Evolutionary conservation across 768 basidiomycete genomes (phyloP), one percentile per base, ranked within the genome.

Genomic region (Xerocomellus intermedius): DNA sequence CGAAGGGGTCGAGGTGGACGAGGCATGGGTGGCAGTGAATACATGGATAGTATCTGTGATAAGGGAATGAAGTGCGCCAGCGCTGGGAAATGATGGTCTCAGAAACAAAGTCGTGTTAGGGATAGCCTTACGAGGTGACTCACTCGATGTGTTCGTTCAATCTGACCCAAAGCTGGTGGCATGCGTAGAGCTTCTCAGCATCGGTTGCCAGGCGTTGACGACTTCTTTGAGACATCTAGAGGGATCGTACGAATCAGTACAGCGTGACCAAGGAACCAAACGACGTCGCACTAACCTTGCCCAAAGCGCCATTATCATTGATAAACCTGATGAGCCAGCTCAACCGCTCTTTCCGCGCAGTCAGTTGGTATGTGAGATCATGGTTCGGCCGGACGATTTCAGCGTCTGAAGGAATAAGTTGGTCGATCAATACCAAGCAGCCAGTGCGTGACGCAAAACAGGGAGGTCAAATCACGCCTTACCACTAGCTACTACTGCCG

Each of bases 261-360:
- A 38, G 39, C 21, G 10, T 28, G 32, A 28, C 24, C 37, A 26
- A 46, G 21, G 42, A 41, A 28, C 10, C 0, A 12, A 39, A 37
- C 21, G 12, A 55, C 19, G 12, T 26, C 30, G 19, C 21, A 53
- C 73, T 59, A 32, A 89, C 93, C 79, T 90, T 92, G 37, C 75
- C 75, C 35, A 95, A 74, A 6, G 87, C 86, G 0, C 82, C 86
- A 68, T 96, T 96, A 49, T 91, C 86, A 42, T 93, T 90, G 64
- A 97, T 89, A 68, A 94, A 96, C 24, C 79, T 80, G 60, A 96
- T 90, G n/a, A 98, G 77, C 79, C 90, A 92, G 50, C 83, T 84
- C 28, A 95, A 74, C 36, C 91, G 77, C 51, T 87, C 84, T 64
- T 87, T 87, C 28, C 91, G 82, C 38, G 83, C 84, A 5, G 78